These are phyloP conservation scores for Alopecurus myosuroides DNA, from an alignment of 176 grass and related monocot species.

Conservation along the genomic window DNA sequence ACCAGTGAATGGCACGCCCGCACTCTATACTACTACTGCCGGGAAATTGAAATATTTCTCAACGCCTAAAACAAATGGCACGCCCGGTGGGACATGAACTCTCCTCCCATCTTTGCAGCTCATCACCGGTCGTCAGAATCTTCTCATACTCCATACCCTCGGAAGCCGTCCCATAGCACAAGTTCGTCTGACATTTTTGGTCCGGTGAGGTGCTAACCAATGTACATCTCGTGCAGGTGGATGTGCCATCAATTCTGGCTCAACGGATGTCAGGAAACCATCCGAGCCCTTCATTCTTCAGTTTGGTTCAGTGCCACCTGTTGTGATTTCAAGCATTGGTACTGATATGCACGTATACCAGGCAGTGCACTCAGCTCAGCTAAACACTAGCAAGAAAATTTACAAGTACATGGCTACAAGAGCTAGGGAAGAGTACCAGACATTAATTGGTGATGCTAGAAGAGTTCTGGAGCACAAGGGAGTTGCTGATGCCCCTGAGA, in stretches of 20 bases:
- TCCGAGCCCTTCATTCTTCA: neutral
- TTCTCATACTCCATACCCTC: too few relatives aligned
- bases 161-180: neutral
- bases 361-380: too few relatives aligned
- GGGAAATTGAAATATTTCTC: neutral
- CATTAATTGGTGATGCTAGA: neutral
- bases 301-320: neutral
- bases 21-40: neutral
- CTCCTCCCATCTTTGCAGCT: neutral
- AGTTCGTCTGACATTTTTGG: too few relatives aligned
- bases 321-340: too few relatives aligned
- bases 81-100: neutral
- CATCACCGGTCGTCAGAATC: neutral
- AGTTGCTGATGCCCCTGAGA: neutral
- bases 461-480: neutral
- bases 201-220: neutral
- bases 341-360: too few relatives aligned
- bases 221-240: conserved; percentile 23
- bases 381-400: too few relatives aligned
- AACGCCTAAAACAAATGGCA: neutral
- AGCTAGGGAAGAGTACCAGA: too few relatives aligned
- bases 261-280: neutral
- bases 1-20: neutral
- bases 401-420: too few relatives aligned
- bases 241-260: neutral